phyloP scores from a whole-genome alignment of 768 basidiomycete species.

The Naganishia vaughanmartiniae region DNA sequence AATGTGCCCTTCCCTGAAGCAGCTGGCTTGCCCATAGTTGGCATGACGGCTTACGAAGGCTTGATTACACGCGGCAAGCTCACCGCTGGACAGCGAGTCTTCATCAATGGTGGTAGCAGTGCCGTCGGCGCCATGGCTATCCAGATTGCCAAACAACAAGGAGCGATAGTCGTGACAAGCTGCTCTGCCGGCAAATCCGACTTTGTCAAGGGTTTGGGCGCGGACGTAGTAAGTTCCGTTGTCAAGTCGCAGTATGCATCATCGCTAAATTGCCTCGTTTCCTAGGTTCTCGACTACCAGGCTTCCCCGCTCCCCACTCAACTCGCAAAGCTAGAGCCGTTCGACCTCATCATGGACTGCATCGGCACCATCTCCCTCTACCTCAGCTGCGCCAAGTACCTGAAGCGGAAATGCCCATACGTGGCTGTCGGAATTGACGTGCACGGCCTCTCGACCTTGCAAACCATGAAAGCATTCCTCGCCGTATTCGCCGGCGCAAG shows the following conservation, averaged over 20 bases:
- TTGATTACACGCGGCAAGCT: slow-evolving; percentile 56
- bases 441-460: slow-evolving; percentile 19
- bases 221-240: slow-evolving; percentile 54
- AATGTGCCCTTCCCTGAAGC: slow-evolving; percentile 62
- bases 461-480: slow-evolving; percentile 12
- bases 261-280: background rate
- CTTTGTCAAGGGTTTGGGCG: slow-evolving; percentile 61
- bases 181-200: slow-evolving; percentile 63
- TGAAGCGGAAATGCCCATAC: background rate
- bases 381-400: slow-evolving; percentile 4
- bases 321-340: slow-evolving; percentile 10
- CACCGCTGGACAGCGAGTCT: slow-evolving; percentile 61
- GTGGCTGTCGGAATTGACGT: slow-evolving; percentile 6
- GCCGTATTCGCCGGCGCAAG: background rate
- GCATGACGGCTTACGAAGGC: slow-evolving; percentile 60
- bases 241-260: no score
- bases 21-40: slow-evolving; percentile 61
- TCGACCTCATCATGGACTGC: slow-evolving; percentile 25
- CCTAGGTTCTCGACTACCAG: slow-evolving; percentile 41
- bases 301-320: slow-evolving; percentile 4
- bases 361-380: slow-evolving; percentile 22
- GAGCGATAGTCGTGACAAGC: slow-evolving; percentile 60
- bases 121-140: slow-evolving; percentile 68
- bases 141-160: slow-evolving; percentile 66
- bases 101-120: slow-evolving; percentile 69